Conservation (phyloP, 2,329 filamentous ascomycete species). For the Emergomyces orientalis region DNA sequence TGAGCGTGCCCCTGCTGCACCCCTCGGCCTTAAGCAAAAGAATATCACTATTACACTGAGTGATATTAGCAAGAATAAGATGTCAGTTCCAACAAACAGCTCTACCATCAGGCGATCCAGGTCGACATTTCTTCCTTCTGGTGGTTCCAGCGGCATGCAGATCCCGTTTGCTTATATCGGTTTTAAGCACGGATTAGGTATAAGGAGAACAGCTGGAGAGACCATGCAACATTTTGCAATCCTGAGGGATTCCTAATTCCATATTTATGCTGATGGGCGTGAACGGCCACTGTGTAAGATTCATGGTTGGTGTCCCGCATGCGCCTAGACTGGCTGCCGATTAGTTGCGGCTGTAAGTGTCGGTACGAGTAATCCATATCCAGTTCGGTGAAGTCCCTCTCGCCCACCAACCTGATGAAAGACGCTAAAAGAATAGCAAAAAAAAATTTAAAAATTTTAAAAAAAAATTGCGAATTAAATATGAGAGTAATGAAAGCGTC, state of each 20-base stretch:
- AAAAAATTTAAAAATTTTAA: not conserved
- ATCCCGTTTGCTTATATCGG: not conserved
- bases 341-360: not conserved
- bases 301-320: not conserved
- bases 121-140: not conserved
- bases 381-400: not conserved
- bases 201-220: not conserved
- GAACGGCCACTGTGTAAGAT: not conserved
- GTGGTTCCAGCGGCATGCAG: not conserved
- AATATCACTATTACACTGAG: too few species aligned
- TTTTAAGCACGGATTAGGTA: not conserved
- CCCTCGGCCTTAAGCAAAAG: not conserved
- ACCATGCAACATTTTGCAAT: not conserved
- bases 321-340: not conserved
- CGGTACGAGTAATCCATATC: not conserved
- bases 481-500: too few species aligned
- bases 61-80: not conserved
- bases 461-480: not conserved
- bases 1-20: not conserved
- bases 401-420: not conserved
- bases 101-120: not conserved
- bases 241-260: not conserved
- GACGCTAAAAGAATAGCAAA: not conserved
- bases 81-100: not conserved
- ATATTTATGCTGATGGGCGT: not conserved